Evolutionary conservation across 1,284 basidiomycete genomes (phyloP).

Genomic region (Gomphus bonarii): DNA sequence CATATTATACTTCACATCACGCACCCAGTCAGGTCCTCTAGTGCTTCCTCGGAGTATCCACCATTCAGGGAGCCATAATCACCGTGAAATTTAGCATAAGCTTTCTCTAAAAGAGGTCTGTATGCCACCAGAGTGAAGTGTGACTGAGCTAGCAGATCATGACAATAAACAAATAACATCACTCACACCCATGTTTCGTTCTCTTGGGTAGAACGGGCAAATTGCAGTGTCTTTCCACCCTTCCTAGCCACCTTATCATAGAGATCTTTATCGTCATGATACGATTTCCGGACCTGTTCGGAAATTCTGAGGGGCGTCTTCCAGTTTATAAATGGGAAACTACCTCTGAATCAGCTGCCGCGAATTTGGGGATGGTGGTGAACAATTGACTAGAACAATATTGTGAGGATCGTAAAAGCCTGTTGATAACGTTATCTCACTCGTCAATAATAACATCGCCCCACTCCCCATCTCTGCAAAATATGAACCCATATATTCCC

Average conservation of each 20-base stretch:
- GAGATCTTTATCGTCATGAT: constrained; percentile 35
- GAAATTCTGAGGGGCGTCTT: no score
- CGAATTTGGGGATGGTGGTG: constrained; percentile 36
- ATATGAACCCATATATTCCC: constrained; percentile 47
- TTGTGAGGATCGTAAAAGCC: background rate
- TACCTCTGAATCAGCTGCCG: no score
- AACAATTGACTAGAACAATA: constrained; percentile 26
- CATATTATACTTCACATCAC: no score
- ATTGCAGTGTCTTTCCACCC: constrained; percentile 36
- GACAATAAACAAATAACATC: background rate
- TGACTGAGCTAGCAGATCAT: no score
- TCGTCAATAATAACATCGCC: constrained; percentile 36
- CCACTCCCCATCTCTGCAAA: constrained; percentile 35
- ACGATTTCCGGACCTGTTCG: constrained; percentile 26
- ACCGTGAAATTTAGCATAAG: constrained; percentile 43
- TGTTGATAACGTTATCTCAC: constrained; percentile 21
- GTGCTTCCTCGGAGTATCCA: constrained; percentile 31
- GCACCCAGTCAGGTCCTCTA: constrained; percentile 42
- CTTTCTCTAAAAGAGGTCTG: constrained; percentile 42
- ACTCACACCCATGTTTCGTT: constrained; percentile 39
- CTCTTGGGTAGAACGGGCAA: constrained; percentile 34
- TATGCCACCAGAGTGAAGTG: background rate
- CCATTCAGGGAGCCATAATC: constrained; percentile 31
- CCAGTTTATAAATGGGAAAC: no score
- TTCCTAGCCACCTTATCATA: constrained; percentile 36